phyloP scores from a whole-genome alignment of 2,329 filamentous ascomycete species.

The Helotiales sp. region DNA sequence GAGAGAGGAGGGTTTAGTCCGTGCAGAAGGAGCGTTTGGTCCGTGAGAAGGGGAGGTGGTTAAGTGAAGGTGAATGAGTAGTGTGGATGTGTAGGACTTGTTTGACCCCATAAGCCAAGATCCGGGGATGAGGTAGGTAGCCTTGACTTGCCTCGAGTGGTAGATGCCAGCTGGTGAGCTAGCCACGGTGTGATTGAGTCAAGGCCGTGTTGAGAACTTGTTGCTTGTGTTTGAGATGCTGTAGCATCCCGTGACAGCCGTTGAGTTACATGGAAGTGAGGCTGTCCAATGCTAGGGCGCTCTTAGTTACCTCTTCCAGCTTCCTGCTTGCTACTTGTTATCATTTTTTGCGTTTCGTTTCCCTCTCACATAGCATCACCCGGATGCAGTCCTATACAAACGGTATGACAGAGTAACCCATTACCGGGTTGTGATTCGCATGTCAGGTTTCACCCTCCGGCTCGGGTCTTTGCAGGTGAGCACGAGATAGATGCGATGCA shows the following conservation, averaged over 20 bases:
- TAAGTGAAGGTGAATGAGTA: background rate
- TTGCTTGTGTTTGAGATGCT: no score
- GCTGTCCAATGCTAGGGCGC: no score
- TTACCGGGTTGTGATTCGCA: background rate
- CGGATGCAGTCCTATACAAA: background rate
- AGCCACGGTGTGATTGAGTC: no score
- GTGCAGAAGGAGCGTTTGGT: constrained; percentile 41
- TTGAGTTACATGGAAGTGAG: no score
- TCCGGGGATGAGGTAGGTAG: background rate
- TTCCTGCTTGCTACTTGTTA: no score
- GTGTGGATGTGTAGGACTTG: background rate
- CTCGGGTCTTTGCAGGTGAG: background rate
- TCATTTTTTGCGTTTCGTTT: background rate
- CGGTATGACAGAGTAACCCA: background rate
- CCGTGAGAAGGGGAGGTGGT: constrained; percentile 34
- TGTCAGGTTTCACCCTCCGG: background rate
- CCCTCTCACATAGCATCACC: background rate
- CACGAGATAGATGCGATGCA: background rate
- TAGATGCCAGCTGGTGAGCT: background rate
- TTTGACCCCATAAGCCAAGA: background rate
- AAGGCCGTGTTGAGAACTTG: no score
- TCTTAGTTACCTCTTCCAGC: no score
- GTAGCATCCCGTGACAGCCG: background rate
- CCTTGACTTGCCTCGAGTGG: background rate
- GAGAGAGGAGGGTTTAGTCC: constrained; percentile 36